Evolutionary conservation across 352 stramenopile genomes (phyloP).

Genomic region (Phytophthora lateralis): DNA sequence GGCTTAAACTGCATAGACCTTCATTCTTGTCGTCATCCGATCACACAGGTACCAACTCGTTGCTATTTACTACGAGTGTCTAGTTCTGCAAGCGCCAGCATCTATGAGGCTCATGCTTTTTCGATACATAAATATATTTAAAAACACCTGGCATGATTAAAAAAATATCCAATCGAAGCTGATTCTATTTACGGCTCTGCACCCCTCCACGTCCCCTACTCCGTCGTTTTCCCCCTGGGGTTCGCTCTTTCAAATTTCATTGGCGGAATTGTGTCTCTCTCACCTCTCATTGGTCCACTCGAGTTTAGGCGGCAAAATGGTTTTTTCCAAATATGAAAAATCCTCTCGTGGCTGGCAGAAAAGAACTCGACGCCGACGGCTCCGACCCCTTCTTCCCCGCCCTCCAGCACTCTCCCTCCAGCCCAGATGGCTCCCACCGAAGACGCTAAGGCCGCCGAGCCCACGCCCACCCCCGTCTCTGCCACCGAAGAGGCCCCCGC

Average conservation of each 20-base stretch:
- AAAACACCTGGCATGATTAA: too few species aligned
- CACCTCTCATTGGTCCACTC: slow-evolving; percentile 24
- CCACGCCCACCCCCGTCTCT: slow-evolving; percentile 30
- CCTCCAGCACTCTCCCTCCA: not conserved
- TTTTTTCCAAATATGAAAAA: slow-evolving; percentile 33
- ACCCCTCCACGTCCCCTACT: slow-evolving; percentile 33
- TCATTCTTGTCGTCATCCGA: too few species aligned
- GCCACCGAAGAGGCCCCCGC: slow-evolving; percentile 19
- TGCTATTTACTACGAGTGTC: too few species aligned
- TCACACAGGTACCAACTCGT: too few species aligned
- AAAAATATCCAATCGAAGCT: too few species aligned
- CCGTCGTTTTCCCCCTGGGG: slow-evolving; percentile 25
- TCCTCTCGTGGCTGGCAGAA: slow-evolving; percentile 39
- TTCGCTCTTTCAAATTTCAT: slow-evolving; percentile 25
- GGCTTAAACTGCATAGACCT: too few species aligned
- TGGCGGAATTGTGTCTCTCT: slow-evolving; percentile 29
- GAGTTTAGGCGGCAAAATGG: slow-evolving; percentile 25
- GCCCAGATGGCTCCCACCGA: slow-evolving; percentile 44
- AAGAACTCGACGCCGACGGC: slow-evolving; percentile 49
- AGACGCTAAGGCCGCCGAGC: slow-evolving; percentile 61
- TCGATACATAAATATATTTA: too few species aligned
- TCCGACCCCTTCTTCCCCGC: slow-evolving; percentile 21
- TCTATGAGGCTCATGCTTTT: too few species aligned
- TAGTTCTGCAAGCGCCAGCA: too few species aligned
- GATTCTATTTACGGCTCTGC: slow-evolving; percentile 24